A percentile compares a stretch with the other conserved stretches of the same genome.
Evolutionary conservation across 106 monocot genomes (phyloP).

Genomic region (Acorus gramineus): DNA sequence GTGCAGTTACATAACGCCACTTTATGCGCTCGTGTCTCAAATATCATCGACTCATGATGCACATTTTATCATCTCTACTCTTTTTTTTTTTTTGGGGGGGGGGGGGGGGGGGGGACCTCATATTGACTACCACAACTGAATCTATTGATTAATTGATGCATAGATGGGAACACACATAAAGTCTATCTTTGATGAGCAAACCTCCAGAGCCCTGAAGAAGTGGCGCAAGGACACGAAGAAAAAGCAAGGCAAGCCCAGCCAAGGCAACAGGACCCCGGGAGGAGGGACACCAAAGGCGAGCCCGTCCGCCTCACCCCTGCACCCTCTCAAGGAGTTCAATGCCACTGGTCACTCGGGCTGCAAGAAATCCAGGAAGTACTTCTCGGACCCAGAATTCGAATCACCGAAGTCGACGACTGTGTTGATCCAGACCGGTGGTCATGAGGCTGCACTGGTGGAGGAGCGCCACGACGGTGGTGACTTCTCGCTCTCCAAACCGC

Average conservation of each 20-base stretch:
- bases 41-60: conserved; percentile 4
- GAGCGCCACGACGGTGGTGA: too few species aligned
- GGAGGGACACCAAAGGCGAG: conserved; percentile 15
- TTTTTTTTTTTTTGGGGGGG: background rate
- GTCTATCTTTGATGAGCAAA: conserved; percentile 37
- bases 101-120: too few species aligned
- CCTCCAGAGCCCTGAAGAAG: conserved; percentile 25
- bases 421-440: too few species aligned
- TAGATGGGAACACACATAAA: conserved; percentile 52
- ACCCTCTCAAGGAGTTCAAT: conserved; percentile 19
- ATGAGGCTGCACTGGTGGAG: too few species aligned
- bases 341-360: conserved; percentile 8
- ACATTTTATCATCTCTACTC: background rate
- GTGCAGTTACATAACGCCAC: conserved; percentile 53
- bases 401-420: too few species aligned
- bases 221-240: conserved; percentile 27
- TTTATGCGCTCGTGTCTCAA: conserved; percentile 53
- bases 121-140: too few species aligned
- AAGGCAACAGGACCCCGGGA: background rate
- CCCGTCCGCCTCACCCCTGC: conserved; percentile 15
- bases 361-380: background rate
- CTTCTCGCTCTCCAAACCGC: too few species aligned
- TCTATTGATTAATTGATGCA: too few species aligned
- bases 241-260: conserved; percentile 14
- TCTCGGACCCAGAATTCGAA: conserved; percentile 14